Evolutionary conservation across 1,139 yeast genomes (phyloP), one percentile per base, ranked within the genome.

Genomic region (Saccharomyces hybrid): DNA sequence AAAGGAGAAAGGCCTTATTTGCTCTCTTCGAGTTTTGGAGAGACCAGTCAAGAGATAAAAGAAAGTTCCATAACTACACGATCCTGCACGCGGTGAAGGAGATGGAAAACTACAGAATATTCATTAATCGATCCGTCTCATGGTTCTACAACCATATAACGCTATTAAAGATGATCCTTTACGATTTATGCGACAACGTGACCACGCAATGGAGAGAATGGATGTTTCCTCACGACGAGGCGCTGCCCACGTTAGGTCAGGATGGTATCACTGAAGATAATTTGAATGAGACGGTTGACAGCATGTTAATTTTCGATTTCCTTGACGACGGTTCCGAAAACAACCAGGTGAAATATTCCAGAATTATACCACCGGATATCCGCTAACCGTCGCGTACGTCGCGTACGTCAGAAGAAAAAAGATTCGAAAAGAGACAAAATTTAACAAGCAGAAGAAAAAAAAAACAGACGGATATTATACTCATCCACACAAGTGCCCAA

Each of bases 121-220:
- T 68, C 53, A 66, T 68, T 47, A 67, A 66, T 52, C 58, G 71
- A 52, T 68, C 71, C 2, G 71, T 68, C 2, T 68, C 71, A 5
- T 68, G 71, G 71, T 68, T 68, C 48, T 68, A 68, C 53, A 68
- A 68, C 54, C 71, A 68, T 53, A 67, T 68, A 26, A 68, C 71
- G 0, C 53, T 68, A 31, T 60, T 68, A 29, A 68, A 67, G 51
- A 67, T 68, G 70, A 66, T 67, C 27, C 56, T 68, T 23, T 68
- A 65, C 54, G 71, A 68, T 54, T 58, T 68, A n/a, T 68, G 71
- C 56, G 70, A 68, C 50, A 66, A 68, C 50, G 59, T 63, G 2
- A 63, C 60, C 28, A 60, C 68, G 8, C 69, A 66, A 41, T 67
- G 70, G 70, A 62, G 70, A 54, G 71, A 65, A 44, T 67, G 70